These are phyloP conservation scores for Coprinopsis cinerea DNA, from an alignment of 768 basidiomycete species.

Conservation along the genomic window DNA sequence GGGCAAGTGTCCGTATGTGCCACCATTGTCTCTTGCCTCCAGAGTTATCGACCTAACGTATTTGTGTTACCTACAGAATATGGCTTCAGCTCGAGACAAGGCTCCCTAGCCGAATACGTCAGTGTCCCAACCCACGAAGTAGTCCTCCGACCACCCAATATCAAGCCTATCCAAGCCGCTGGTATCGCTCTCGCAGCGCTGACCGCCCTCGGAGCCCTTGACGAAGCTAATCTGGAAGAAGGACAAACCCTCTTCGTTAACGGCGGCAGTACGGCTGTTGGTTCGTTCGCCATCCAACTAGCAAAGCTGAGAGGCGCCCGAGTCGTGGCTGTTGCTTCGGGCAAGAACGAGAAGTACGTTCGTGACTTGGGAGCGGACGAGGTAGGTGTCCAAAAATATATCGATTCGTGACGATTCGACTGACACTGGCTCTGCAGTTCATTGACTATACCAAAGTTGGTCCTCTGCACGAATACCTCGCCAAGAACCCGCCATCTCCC, in stretches of 20 bases:
- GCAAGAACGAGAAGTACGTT: conserved; percentile 53
- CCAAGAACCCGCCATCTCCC: conserved; percentile 36
- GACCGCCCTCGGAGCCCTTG: conserved; percentile 55
- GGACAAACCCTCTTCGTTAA: conserved; percentile 63
- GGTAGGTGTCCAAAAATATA: conserved; percentile 24
- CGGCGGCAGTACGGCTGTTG: conserved; percentile 65
- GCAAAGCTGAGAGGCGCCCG: conserved; percentile 58
- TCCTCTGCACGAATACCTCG: conserved; percentile 37
- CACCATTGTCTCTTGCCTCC: not conserved
- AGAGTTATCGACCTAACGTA: not conserved
- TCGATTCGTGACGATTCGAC: not conserved
- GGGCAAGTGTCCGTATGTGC: conserved; percentile 26
- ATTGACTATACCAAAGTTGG: conserved; percentile 56
- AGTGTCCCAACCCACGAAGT: conserved; percentile 36
- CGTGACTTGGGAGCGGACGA: conserved; percentile 60
- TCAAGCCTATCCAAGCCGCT: conserved; percentile 53
- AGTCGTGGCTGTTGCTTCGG: conserved; percentile 57
- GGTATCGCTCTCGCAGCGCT: conserved; percentile 50
- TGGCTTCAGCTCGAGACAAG: conserved; percentile 36
- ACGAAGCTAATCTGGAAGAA: conserved; percentile 42
- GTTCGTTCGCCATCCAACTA: conserved; percentile 65
- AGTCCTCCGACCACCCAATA: conserved; percentile 38
- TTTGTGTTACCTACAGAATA: conserved; percentile 18
- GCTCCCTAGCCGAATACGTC: conserved; percentile 54
- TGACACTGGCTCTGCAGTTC: conserved; percentile 27